Evolutionary conservation across 1,284 basidiomycete genomes (phyloP), one percentile per base, ranked within the genome.

Genomic region (Cystobasidiaceae sp.): DNA sequence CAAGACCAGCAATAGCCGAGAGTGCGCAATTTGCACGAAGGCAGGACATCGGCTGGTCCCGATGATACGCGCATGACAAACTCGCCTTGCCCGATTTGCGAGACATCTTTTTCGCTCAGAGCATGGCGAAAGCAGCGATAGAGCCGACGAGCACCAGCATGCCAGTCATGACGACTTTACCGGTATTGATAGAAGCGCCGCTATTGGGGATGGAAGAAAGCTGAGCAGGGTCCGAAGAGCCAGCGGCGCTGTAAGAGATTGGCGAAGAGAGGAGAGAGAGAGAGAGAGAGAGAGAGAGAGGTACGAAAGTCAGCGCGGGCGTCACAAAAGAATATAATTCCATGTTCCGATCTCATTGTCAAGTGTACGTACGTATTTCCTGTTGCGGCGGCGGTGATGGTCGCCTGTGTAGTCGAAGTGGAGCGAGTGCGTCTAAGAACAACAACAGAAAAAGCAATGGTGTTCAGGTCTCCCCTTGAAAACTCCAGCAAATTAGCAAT

Each of bases 61-160:
- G n/a, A n/a, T n/a, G n/a, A n/a, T n/a, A n/a, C n/a, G n/a, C n/a
- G n/a, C n/a, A n/a, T n/a, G n/a, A n/a, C n/a, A n/a, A n/a, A n/a
- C n/a, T n/a, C n/a, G n/a, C n/a, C n/a, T n/a, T n/a, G n/a, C n/a
- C n/a, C n/a, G n/a, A n/a, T n/a, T n/a, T n/a, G n/a, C n/a, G n/a
- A n/a, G n/a, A n/a, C n/a, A n/a, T n/a, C n/a, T n/a, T n/a, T 2
- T 28, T 28, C 25, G 8, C 4, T 48, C 23, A 56, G n/a, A 56
- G 54, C 54, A 56, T 56, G 27, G 54, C 54, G 19, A 56, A 28
- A 27, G 27, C 54, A 15, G 54, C 54, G 27, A 56, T 32, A 25
- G 54, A 56, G 19, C 39, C 54, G n/a, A 56, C 54, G 17, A 56
- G 54, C 2, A 41, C 54, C 2, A 56, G 54, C 54, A 56, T 56